phyloP scores from a whole-genome alignment of 176 grass and related monocot species.

The Neostapfia colusana region DNA sequence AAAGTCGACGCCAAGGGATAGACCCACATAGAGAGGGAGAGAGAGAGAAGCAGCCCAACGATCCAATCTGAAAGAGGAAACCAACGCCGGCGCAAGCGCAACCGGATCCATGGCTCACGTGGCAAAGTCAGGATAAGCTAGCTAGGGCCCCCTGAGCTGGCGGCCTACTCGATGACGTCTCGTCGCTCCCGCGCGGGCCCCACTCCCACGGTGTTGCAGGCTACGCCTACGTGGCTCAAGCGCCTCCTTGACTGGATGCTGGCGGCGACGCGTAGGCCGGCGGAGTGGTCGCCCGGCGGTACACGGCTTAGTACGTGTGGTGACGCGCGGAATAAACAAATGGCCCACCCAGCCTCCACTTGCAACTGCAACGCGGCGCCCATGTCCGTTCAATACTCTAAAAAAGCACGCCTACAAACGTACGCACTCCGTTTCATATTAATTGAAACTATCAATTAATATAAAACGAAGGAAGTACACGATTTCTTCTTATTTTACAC shows the following conservation, averaged over 20 bases:
- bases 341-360: conserved; percentile 34
- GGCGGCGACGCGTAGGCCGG: conserved; percentile 36
- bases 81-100: too few species aligned
- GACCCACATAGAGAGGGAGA: too few species aligned
- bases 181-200: neutral
- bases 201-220: neutral
- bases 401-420: neutral
- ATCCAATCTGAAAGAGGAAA: too few species aligned
- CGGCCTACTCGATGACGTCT: conserved; percentile 32
- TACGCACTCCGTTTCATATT: neutral
- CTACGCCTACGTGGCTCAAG: conserved; percentile 43
- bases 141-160: conserved; percentile 41
- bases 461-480: too few species aligned
- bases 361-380: conserved; percentile 15
- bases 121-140: conserved; percentile 48
- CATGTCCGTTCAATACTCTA: neutral
- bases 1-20: too few species aligned
- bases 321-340: conserved; percentile 29
- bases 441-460: neutral
- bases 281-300: neutral
- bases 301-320: neutral
- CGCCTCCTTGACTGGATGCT: conserved; percentile 29
- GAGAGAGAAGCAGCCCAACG: too few species aligned
- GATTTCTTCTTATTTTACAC: too few species aligned
- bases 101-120: too few species aligned